These are phyloP conservation scores for Apostasia ramifera DNA, from an alignment of 106 monocot species.

Conservation along the genomic window DNA sequence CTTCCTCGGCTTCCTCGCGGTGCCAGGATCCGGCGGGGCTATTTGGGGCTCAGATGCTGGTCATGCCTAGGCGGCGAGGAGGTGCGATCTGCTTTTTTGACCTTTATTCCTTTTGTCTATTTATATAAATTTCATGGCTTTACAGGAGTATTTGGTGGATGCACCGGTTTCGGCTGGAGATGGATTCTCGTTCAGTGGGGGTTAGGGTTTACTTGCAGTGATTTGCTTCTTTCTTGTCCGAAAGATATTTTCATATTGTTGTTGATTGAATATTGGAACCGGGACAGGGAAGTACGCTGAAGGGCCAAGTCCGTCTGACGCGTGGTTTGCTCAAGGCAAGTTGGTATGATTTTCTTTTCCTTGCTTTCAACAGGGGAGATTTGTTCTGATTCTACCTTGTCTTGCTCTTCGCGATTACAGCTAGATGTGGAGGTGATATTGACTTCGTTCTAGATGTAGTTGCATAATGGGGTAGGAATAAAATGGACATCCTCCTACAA, in stretches of 20 bases:
- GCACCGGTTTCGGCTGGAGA: conserved; percentile 74
- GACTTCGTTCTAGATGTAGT: too few species aligned
- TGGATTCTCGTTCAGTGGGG: conserved; percentile 92
- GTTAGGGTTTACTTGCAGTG: conserved; percentile 15
- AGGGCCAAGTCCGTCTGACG: conserved; percentile 62
- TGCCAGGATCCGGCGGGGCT: conserved; percentile 4
- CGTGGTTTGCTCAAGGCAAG: conserved; percentile 85
- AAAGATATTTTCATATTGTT: background rate
- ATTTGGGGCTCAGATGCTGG: conserved; percentile 17
- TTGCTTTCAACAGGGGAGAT: too few species aligned
- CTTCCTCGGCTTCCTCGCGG: conserved; percentile 12
- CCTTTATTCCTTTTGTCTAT: background rate
- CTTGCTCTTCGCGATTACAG: too few species aligned
- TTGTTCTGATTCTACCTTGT: too few species aligned
- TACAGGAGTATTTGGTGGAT: conserved; percentile 83
- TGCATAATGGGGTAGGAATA: too few species aligned
- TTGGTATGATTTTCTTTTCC: conserved; percentile 30
- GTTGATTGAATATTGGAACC: background rate
- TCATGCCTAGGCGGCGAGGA: conserved; percentile 31
- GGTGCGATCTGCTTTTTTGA: conserved; percentile 22
- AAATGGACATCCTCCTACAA: too few species aligned
- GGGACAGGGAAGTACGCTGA: conserved; percentile 83
- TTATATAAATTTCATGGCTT: background rate
- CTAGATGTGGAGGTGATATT: too few species aligned
- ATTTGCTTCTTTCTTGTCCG: background rate